A percentile compares a stretch with the other conserved stretches of the same genome.
These are phyloP conservation scores for Entamoeba dispar DNA, from an alignment of 208 protist species.

Conservation along the genomic window DNA sequence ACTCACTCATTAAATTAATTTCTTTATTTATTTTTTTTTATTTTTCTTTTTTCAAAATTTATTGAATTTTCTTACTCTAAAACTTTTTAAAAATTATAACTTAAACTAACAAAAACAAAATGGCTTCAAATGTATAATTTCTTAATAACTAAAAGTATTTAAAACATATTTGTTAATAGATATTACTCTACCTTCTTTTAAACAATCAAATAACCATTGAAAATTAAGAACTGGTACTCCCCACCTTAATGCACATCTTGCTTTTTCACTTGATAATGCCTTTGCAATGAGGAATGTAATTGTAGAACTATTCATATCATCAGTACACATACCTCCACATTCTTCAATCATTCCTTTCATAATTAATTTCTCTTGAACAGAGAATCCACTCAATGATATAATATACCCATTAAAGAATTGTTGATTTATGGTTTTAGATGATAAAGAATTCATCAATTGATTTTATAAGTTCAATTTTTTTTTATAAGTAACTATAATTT, in stretches of 20 bases:
- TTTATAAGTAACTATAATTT: too few relatives aligned
- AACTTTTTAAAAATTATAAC: too few relatives aligned
- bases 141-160: neutral
- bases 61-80: too few relatives aligned
- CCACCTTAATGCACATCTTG: neutral
- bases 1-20: neutral
- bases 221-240: neutral
- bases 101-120: too few relatives aligned
- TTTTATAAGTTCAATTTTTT: too few relatives aligned
- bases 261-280: neutral
- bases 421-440: too few relatives aligned
- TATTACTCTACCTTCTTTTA: neutral
- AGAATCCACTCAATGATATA: neutral
- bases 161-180: neutral
- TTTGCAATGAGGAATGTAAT: neutral
- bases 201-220: neutral
- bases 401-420: neutral
- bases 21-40: too few relatives aligned
- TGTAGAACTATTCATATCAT: neutral
- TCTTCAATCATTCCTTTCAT: neutral
- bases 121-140: too few relatives aligned
- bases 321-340: neutral
- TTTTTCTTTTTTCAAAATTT: too few relatives aligned
- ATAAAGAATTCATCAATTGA: too few relatives aligned
- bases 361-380: neutral